Evolutionary conservation across 495 filamentous ascomycete species (phyloP).

Genomic region (Aspergillus biplanus): DNA sequence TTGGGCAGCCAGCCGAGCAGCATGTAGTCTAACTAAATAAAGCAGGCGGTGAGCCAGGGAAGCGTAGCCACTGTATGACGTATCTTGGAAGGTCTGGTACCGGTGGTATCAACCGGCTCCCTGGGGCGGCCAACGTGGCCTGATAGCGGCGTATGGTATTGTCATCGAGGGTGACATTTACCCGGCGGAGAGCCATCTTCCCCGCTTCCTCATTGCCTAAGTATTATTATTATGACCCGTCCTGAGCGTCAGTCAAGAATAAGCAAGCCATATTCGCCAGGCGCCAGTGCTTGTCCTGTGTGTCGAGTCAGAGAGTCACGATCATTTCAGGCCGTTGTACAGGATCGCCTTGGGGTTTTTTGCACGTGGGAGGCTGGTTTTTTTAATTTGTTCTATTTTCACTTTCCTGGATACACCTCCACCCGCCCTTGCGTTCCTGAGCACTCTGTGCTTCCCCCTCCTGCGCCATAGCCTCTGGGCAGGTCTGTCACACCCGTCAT

Average conservation of each 20-base stretch:
- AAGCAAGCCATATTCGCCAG: background rate
- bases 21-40: background rate
- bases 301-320: background rate
- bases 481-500: conserved; percentile 47
- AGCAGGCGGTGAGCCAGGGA: conserved; percentile 11
- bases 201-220: conserved; percentile 37
- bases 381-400: background rate
- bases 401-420: background rate
- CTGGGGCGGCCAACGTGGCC: conserved; percentile 26
- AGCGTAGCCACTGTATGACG: conserved; percentile 14
- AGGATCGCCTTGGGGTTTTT: background rate
- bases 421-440: background rate
- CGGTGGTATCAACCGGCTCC: background rate
- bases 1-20: conserved; percentile 17
- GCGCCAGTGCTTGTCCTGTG: conserved; percentile 6
- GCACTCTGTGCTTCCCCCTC: conserved; percentile 1
- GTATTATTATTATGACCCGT: conserved; percentile 7
- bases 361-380: background rate
- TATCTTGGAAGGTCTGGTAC: conserved; percentile 17
- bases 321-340: background rate
- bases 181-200: conserved; percentile 24
- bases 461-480: conserved; percentile 4
- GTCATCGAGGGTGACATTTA: conserved; percentile 31
- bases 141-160: conserved; percentile 35
- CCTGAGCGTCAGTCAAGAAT: conserved; percentile 19